phyloP scores from a whole-genome alignment of 768 basidiomycete species.

The Amanita pallidorosea region DNA sequence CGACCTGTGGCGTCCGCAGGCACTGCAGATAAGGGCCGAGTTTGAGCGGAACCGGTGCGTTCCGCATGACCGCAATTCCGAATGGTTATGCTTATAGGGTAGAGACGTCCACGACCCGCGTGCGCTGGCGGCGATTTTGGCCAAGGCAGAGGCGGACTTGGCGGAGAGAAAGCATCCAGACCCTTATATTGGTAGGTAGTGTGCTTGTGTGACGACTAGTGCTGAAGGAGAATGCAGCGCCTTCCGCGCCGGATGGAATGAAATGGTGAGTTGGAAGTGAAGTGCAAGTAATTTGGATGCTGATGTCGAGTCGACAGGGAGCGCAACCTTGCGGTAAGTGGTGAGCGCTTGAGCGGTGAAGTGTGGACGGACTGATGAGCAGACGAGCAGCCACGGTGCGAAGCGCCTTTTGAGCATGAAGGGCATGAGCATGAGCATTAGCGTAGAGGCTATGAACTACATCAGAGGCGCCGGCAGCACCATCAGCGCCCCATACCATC shows the following conservation, averaged over 20 bases:
- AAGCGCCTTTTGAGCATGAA: slow-evolving; percentile 56
- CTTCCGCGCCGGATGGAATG: slow-evolving; percentile 82
- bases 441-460: slow-evolving; percentile 33
- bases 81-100: slow-evolving; percentile 1
- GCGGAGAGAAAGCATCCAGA: slow-evolving; percentile 73
- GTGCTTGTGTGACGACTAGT: background rate
- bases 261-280: slow-evolving; percentile 63
- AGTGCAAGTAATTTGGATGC: slow-evolving; percentile 9
- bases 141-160: slow-evolving; percentile 69
- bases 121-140: slow-evolving; percentile 64
- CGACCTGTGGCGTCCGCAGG: slow-evolving; percentile 78
- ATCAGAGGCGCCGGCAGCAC: slow-evolving; percentile 77
- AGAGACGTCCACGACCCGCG: slow-evolving; percentile 84
- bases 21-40: slow-evolving; percentile 79
- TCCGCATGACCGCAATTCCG: background rate
- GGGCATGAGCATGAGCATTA: slow-evolving; percentile 42
- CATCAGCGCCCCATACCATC: slow-evolving; percentile 77
- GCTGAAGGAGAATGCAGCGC: slow-evolving; percentile 35
- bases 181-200: slow-evolving; percentile 78
- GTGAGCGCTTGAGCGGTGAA: background rate
- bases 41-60: slow-evolving; percentile 88
- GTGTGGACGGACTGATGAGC: background rate
- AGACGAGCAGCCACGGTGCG: slow-evolving; percentile 45
- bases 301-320: slow-evolving; percentile 38
- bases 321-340: slow-evolving; percentile 67